A percentile compares a stretch with the other conserved stretches of the same genome.
These are phyloP conservation scores for Spizellomyces punctatus DNA, from an alignment of 192 early-diverging fungal species.

Conservation along the genomic window DNA sequence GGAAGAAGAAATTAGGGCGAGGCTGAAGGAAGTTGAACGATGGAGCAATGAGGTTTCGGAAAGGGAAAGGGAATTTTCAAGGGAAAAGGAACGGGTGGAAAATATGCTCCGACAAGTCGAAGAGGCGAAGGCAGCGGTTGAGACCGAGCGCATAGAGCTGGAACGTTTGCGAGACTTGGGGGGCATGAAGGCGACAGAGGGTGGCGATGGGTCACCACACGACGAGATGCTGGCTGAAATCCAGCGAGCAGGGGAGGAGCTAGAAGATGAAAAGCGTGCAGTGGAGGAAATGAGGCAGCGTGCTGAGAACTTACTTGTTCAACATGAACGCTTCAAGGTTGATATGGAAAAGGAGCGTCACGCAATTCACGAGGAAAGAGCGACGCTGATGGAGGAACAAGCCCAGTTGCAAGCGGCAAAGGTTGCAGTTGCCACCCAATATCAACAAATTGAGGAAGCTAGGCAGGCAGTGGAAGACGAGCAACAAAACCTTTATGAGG, in stretches of 20 bases:
- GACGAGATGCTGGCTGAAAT: background rate
- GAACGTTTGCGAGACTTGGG: no score
- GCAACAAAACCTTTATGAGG: background rate
- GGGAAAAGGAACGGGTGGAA: background rate
- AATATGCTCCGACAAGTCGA: background rate
- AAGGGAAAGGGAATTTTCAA: background rate
- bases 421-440: background rate
- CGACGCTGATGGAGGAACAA: background rate
- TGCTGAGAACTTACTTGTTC: background rate
- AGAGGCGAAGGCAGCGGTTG: background rate
- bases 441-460: background rate
- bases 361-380: background rate
- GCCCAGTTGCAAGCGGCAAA: background rate
- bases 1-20: background rate
- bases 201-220: no score
- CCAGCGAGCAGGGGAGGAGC: background rate
- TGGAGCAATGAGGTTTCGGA: background rate
- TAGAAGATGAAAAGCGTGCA: background rate
- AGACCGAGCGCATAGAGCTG: background rate
- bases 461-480: background rate
- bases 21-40: background rate
- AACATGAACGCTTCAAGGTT: background rate
- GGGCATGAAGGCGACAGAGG: no score
- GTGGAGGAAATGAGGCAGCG: background rate
- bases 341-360: background rate